Evolutionary conservation across 2,329 filamentous ascomycete genomes (phyloP), one percentile per base, ranked within the genome.

Genomic region (Calonectria ilicicola): DNA sequence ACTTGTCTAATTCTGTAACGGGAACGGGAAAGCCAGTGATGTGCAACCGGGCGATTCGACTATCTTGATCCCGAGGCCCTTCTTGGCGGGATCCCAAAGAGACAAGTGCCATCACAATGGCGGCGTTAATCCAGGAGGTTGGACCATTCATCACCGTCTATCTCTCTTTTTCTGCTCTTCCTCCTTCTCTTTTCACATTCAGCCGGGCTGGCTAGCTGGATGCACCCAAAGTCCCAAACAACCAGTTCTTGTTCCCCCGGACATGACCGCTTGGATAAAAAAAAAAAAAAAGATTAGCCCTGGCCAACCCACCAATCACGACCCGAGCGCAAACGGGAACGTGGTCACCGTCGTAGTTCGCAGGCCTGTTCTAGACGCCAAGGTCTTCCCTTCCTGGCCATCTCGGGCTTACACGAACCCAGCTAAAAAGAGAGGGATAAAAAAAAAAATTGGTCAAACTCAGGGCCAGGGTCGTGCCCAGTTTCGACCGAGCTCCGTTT

Each of bases 311-410:
- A 56, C 69, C 69, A 72, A 72, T 72, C 65, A 72, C 47, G n/a
- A 27, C 46, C 23, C 47, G 69, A 72, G 69, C 69, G 69, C 69
- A 72, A 65, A 35, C 17, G n/a, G 53, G 58, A 72, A 67, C 69
- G 69, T 72, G 69, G 51, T 44, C 29, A 35, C 2, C 7, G 32
- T 35, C 32, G 32, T 14, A 6, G 32, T 35, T 35, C 32, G 32
- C 32, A 35, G 32, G 10, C 32, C 32, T 35, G 32, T 35, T 35
- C 32, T 35, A 35, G 32, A 35, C 32, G 32, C 10, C 32, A 14
- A 10, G 32, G 9, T 35, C 12, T 32, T 32, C 9, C 29, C 29
- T 35, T 35, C 32, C 23, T 53, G 49, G 49, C 49, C 27, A 26
- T 53, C 49, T 35, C 32, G 49, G 49, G 49, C 49, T 53, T 26